A percentile compares a stretch with the other conserved stretches of the same genome.
phyloP scores from a whole-genome alignment of 2,329 filamentous ascomycete genomes.

The Exutisphaerella laricina region DNA sequence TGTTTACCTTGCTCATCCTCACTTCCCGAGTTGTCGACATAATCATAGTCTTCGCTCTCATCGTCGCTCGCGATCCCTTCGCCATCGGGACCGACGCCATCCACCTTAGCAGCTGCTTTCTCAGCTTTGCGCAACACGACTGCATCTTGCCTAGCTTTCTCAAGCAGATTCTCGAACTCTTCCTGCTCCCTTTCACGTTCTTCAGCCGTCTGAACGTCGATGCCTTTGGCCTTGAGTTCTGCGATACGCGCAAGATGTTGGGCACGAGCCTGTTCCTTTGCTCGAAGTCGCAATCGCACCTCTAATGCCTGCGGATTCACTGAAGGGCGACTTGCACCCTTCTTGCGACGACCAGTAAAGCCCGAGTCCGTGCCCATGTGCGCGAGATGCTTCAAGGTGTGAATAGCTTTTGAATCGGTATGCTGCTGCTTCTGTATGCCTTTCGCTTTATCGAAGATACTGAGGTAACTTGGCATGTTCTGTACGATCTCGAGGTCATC shows the following conservation, averaged over 20 bases:
- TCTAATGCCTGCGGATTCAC: conserved; percentile 70
- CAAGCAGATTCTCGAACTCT: conserved; percentile 80
- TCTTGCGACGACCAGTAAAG: conserved; percentile 49
- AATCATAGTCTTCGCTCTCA: conserved; percentile 51
- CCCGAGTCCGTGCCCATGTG: conserved; percentile 32
- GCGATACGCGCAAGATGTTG: conserved; percentile 74
- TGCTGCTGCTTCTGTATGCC: conserved; percentile 17
- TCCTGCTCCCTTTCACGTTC: conserved; percentile 77
- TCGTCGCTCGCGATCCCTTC: conserved; percentile 49
- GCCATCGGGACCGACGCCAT: conserved; percentile 38
- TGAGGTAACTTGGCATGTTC: conserved; percentile 28
- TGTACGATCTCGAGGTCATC: conserved; percentile 61
- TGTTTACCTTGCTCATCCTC: conserved; percentile 14
- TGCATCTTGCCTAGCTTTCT: conserved; percentile 75
- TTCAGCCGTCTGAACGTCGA: conserved; percentile 76
- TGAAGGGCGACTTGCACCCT: conserved; percentile 53
- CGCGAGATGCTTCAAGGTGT: conserved; percentile 32
- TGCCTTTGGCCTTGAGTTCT: conserved; percentile 69
- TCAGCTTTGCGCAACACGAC: conserved; percentile 73
- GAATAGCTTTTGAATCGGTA: conserved; percentile 30
- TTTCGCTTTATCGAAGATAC: conserved; percentile 36
- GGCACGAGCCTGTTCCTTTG: conserved; percentile 70
- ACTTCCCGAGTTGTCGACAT: conserved; percentile 22
- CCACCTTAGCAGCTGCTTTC: conserved; percentile 64
- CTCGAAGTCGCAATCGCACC: conserved; percentile 60